These are phyloP conservation scores for Malassezia caprae DNA, from an alignment of 1,284 basidiomycete genomes.

Conservation along the genomic window DNA sequence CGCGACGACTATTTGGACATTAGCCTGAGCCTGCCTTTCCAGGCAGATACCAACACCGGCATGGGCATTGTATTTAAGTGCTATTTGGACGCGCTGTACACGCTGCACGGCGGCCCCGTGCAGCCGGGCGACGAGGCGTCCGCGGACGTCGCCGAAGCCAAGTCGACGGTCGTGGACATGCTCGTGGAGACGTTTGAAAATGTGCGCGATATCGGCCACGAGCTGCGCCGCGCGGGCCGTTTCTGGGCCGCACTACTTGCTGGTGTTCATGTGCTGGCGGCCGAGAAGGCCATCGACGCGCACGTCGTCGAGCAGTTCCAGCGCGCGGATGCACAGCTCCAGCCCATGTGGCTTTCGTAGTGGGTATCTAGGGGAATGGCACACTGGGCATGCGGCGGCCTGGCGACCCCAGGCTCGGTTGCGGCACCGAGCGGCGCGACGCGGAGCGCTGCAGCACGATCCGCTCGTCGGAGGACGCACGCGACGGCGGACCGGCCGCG, in stretches of 20 bases:
- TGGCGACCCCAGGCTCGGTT: neutral
- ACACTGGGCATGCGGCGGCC: neutral
- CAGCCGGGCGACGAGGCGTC: slow-evolving; percentile 54
- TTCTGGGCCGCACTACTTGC: slow-evolving; percentile 92
- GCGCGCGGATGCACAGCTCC: slow-evolving; percentile 81
- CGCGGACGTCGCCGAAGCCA: slow-evolving; percentile 69
- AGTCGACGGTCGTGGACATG: slow-evolving; percentile 75
- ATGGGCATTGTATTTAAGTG: slow-evolving; percentile 93
- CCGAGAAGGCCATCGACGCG: slow-evolving; percentile 57
- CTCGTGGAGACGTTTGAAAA: slow-evolving; percentile 85
- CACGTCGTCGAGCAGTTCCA: slow-evolving; percentile 89
- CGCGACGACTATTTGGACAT: slow-evolving; percentile 89
- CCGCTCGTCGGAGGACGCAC: slow-evolving; percentile 13
- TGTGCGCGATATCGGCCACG: slow-evolving; percentile 71
- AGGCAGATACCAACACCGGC: slow-evolving; percentile 89
- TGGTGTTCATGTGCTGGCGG: slow-evolving; percentile 72
- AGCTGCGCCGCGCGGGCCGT: slow-evolving; percentile 88
- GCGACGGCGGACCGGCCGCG: neutral
- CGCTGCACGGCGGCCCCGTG: slow-evolving; percentile 61
- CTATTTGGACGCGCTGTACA: slow-evolving; percentile 66
- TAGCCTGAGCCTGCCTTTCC: slow-evolving; percentile 63
- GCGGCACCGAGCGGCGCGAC: neutral
- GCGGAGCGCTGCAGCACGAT: neutral
- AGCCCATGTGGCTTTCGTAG: slow-evolving; percentile 49
- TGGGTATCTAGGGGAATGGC: neutral